Percentiles rank a stretch among this genome's conserved stretches.
phyloP scores from a whole-genome alignment of 2,329 filamentous ascomycete species.

The Colletotrichum chrysophilum region DNA sequence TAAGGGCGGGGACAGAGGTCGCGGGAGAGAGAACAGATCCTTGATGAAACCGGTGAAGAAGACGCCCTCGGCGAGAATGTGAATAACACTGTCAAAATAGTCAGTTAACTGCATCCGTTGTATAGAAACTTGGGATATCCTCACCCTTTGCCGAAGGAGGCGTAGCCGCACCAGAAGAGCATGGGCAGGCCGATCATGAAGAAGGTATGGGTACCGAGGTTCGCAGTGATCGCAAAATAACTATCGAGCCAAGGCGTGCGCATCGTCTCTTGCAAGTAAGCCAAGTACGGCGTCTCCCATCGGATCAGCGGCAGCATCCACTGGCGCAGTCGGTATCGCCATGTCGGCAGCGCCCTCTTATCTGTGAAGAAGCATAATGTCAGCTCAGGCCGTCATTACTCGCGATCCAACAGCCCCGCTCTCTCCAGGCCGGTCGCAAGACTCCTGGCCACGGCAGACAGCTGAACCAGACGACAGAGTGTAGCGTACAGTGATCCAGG shows the following conservation, averaged over 20 bases:
- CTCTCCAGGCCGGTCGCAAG: background rate
- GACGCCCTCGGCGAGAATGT: conserved; percentile 79
- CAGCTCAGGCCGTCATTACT: conserved; percentile 7
- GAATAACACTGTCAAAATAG: conserved; percentile 59
- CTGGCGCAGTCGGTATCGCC: conserved; percentile 88
- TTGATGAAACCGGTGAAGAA: conserved; percentile 94
- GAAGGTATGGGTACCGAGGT: conserved; percentile 96
- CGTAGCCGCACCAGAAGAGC: conserved; percentile 95
- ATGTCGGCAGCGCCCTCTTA: conserved; percentile 80
- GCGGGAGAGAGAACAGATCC: conserved; percentile 89
- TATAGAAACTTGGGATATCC: conserved; percentile 35
- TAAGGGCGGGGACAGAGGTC: conserved; percentile 89
- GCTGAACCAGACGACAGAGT: background rate
- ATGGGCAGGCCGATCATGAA: conserved; percentile 97
- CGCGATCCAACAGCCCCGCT: background rate
- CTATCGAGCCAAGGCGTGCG: conserved; percentile 87
- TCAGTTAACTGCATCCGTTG: background rate
- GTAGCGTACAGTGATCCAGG: conserved; percentile 75
- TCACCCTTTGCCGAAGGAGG: conserved; percentile 84
- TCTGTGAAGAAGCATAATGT: conserved; percentile 57
- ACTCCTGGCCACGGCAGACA: background rate
- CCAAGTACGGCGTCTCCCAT: conserved; percentile 95
- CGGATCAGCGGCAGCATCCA: conserved; percentile 83
- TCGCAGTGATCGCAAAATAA: conserved; percentile 96
- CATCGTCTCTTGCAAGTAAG: conserved; percentile 79